Evolutionary conservation across 176 grass and related monocot species (phyloP).

Genomic region (Triticum turgidum): DNA sequence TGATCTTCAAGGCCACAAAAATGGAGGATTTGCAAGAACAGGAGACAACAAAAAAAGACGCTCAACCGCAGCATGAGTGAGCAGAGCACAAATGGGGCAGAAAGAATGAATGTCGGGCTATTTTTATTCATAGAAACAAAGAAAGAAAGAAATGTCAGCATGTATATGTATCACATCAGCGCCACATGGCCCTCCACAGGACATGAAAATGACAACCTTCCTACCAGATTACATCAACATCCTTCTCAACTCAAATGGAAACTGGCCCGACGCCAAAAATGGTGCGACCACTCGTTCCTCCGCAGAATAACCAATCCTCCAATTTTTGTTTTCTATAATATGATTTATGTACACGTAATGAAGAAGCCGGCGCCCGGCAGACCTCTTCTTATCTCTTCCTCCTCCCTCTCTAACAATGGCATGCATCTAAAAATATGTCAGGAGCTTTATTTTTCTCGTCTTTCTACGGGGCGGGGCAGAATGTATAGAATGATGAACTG

Average conservation of each 20-base stretch:
- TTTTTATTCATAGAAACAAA: slow-evolving; percentile 71
- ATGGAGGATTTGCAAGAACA: background rate
- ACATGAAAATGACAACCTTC: slow-evolving; percentile 50
- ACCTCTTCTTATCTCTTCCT: slow-evolving; percentile 11
- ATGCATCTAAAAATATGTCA: slow-evolving; percentile 35
- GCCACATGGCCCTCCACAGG: slow-evolving; percentile 47
- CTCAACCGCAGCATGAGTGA: background rate
- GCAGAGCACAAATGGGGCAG: background rate
- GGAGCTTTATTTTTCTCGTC: slow-evolving; percentile 21
- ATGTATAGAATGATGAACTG: slow-evolving; percentile 26
- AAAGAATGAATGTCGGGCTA: slow-evolving; percentile 51
- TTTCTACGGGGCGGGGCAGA: slow-evolving; percentile 19
- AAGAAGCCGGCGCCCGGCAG: slow-evolving; percentile 12
- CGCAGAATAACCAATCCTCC: slow-evolving; percentile 26
- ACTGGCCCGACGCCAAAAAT: slow-evolving; percentile 21
- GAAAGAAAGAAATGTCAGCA: slow-evolving; percentile 56
- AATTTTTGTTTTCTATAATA: slow-evolving; percentile 50
- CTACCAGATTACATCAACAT: slow-evolving; percentile 18
- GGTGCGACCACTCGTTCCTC: background rate
- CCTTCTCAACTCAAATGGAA: slow-evolving; percentile 44
- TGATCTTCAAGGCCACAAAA: background rate
- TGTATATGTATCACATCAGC: slow-evolving; percentile 55
- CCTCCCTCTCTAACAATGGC: slow-evolving; percentile 5
- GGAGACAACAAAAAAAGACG: background rate
- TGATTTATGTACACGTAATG: slow-evolving; percentile 60